Evolutionary conservation across 208 protist genomes (phyloP).

Genomic region (Herpetomonas samuelpessoai): DNA sequence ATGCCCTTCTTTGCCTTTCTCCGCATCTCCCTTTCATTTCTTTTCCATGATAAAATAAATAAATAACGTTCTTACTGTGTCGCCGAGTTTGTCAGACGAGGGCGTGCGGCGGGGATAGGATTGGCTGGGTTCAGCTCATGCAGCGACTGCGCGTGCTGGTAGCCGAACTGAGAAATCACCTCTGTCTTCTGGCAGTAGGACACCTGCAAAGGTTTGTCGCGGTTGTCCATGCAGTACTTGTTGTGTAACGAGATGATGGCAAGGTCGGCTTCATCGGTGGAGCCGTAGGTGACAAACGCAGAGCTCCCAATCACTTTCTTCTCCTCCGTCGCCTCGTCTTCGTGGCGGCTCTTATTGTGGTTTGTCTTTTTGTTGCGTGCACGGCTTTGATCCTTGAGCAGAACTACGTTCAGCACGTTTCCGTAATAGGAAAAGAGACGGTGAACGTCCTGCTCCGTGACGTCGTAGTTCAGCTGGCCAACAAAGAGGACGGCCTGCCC

Average conservation of each 20-base stretch:
- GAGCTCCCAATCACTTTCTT: slow-evolving; percentile 33
- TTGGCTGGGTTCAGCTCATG: slow-evolving; percentile 60
- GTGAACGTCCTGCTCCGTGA: slow-evolving; percentile 31
- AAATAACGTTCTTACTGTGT: too few relatives aligned
- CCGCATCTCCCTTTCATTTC: too few relatives aligned
- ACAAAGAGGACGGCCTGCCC: slow-evolving; percentile 42
- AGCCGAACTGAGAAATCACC: slow-evolving; percentile 61
- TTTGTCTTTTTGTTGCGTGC: slow-evolving; percentile 6
- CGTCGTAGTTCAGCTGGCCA: slow-evolving; percentile 38
- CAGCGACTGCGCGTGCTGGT: slow-evolving; percentile 46
- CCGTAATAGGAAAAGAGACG: slow-evolving; percentile 34
- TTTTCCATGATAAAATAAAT: too few relatives aligned
- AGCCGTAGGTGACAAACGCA: slow-evolving; percentile 36
- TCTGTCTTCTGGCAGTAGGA: slow-evolving; percentile 59
- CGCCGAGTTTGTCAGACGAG: slow-evolving; percentile 5
- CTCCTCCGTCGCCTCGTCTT: slow-evolving; percentile 9
- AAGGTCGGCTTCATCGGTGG: slow-evolving; percentile 51
- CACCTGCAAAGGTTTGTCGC: slow-evolving; percentile 59
- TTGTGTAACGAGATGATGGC: slow-evolving; percentile 50
- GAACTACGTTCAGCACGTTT: slow-evolving; percentile 30
- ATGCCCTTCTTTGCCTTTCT: too few relatives aligned
- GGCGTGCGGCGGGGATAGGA: slow-evolving; percentile 25
- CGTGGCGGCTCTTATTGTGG: slow-evolving; percentile 11
- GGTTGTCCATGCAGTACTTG: slow-evolving; percentile 44
- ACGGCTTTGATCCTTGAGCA: slow-evolving; percentile 21